These are phyloP conservation scores for Tetrapisispora taiwanensis DNA, from an alignment of 805 yeast species.

Conservation along the genomic window DNA sequence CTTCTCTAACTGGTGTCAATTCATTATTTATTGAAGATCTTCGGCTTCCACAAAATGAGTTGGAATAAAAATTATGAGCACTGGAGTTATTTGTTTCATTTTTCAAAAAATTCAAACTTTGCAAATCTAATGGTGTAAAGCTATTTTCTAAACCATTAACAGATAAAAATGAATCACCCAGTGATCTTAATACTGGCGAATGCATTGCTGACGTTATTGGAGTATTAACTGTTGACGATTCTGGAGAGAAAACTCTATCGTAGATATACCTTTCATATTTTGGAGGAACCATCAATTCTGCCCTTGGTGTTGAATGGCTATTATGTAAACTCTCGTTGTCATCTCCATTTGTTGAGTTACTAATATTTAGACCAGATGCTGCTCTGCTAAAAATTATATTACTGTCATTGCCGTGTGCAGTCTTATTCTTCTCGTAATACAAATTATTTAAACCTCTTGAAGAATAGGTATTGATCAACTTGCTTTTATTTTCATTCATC, in stretches of 20 bases:
- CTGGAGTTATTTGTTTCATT: background rate
- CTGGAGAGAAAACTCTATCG: constrained; percentile 41
- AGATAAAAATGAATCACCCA: background rate
- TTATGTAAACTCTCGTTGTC: constrained; percentile 4
- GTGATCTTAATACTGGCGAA: background rate
- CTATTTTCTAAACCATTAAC: background rate
- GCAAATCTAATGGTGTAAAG: background rate
- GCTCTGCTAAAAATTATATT: constrained; percentile 33
- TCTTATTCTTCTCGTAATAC: constrained; percentile 33
- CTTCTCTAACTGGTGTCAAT: too few species aligned
- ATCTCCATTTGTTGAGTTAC: constrained; percentile 79
- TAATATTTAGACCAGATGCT: constrained; percentile 22
- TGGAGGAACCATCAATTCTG: constrained; percentile 66
- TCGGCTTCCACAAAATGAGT: background rate
- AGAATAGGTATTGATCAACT: constrained; percentile 30
- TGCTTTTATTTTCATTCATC: background rate
- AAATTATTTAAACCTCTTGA: constrained; percentile 5
- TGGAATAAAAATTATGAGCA: background rate
- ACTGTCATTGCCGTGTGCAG: constrained; percentile 52
- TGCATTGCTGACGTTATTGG: constrained; percentile 1
- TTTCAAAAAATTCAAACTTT: background rate
- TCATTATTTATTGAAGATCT: background rate
- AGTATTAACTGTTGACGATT: background rate
- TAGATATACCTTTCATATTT: constrained; percentile 71
- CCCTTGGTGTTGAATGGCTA: background rate